These are phyloP conservation scores for Hyphodiscus sp. DNA, from an alignment of 2,329 filamentous ascomycete species.

Conservation along the genomic window DNA sequence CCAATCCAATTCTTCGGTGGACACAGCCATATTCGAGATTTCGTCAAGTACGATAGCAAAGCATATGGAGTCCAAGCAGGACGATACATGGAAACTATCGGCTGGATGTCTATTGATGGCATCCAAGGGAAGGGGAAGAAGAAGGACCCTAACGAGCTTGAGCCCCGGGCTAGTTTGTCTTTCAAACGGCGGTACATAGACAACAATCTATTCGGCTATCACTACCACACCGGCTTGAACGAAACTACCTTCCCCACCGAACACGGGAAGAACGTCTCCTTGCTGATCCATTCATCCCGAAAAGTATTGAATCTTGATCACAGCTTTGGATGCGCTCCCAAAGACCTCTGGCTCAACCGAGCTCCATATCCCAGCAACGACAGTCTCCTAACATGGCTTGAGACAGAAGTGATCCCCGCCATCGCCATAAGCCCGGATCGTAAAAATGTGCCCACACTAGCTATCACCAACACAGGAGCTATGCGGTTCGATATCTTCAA, in stretches of 20 bases:
- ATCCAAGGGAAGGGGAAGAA: slow-evolving; percentile 25
- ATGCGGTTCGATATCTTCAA: slow-evolving; percentile 95
- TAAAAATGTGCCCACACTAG: slow-evolving; percentile 57
- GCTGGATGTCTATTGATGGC: slow-evolving; percentile 82
- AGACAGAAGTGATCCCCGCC: slow-evolving; percentile 65
- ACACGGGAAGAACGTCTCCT: slow-evolving; percentile 64
- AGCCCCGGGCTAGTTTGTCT: slow-evolving; percentile 36
- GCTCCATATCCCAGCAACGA: slow-evolving; percentile 64
- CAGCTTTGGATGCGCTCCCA: slow-evolving; percentile 75
- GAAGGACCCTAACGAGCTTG: slow-evolving; percentile 22
- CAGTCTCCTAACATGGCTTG: slow-evolving; percentile 79
- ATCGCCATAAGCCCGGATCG: slow-evolving; percentile 52
- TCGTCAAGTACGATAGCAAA: slow-evolving; percentile 69
- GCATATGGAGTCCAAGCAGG: slow-evolving; percentile 80
- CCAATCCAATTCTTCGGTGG: slow-evolving; percentile 92
- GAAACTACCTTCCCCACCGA: slow-evolving; percentile 68
- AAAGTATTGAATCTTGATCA: slow-evolving; percentile 65
- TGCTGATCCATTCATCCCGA: slow-evolving; percentile 63
- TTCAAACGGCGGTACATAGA: slow-evolving; percentile 86
- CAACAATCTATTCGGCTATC: slow-evolving; percentile 80
- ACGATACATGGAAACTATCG: slow-evolving; percentile 90
- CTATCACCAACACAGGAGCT: slow-evolving; percentile 81
- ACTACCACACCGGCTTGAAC: slow-evolving; percentile 73
- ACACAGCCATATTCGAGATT: slow-evolving; percentile 84
- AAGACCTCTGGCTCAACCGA: slow-evolving; percentile 74